Evolutionary conservation across 805 yeast genomes (phyloP), one percentile per base, ranked within the genome.

Genomic region (Saturnispora diversa): DNA sequence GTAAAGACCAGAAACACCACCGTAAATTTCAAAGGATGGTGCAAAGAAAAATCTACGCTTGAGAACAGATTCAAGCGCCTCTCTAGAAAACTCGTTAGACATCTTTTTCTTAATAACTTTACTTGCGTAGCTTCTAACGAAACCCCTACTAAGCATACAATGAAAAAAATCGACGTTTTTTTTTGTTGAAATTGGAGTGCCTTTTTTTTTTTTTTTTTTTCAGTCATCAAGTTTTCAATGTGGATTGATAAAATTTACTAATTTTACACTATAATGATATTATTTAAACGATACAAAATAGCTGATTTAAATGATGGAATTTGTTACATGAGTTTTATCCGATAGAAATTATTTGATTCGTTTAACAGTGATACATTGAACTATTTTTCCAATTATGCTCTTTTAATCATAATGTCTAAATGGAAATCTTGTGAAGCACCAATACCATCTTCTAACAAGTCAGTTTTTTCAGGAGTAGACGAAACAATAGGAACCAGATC

Each of bases 21-120:
- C 98, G 63, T 92, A 92, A 49, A 90, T 77, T 61, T 92, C 98
- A 56, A 92, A 92, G 26, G 97, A 80, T 50, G 99, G 99, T 13
- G 97, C 96, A 62, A 76, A 94, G 67, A 92, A 92, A 70, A 92
- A 92, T 61, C 99, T 78, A 64, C 97, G 81, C 65, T 90, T 92
- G 55, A 92, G 70, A 44, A 88, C 85, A 62, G 83, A 80, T 64
- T 92, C 99, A 57, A 92, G 71, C 49, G 75, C 70, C 50, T 92
- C 98, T 63, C 99, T 83, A 54, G 75, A 76, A 60, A 90, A 84
- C 41, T 54, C 59, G 25, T 32, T 28, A n/a, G 45, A 9, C 42
- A 39, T 39, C 16, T 20, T 35, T 25, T 35, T 27, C 24, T 21
- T 21, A 10, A 31, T 21, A 13, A 31, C 20, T 42, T 31, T 32